Conservation (phyloP, 2,329 filamentous ascomycete species). For the Plenodomus biglobosus region DNA sequence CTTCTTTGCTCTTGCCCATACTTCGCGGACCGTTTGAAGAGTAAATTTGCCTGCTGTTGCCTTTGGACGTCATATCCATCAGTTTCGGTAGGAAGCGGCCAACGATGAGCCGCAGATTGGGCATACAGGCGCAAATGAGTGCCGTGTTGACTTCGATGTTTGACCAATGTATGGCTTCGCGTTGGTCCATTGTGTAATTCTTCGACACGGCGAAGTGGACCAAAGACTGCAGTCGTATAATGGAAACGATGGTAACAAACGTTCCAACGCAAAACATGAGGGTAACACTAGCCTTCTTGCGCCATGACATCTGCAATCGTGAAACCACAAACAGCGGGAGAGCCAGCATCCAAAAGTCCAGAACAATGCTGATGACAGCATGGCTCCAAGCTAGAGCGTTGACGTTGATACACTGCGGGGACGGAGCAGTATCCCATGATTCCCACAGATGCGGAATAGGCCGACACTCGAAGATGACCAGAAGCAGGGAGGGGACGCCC, state of each 20-base stretch:
- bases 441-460: constrained; percentile 37
- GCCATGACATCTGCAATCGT: constrained; percentile 27
- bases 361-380: constrained; percentile 29
- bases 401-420: constrained; percentile 31
- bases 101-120: constrained; percentile 40
- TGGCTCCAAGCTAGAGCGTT: constrained; percentile 36
- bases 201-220: constrained; percentile 44
- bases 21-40: constrained; percentile 11
- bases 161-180: constrained; percentile 15
- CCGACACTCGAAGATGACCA: constrained; percentile 31
- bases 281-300: constrained; percentile 37
- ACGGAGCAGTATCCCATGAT: constrained; percentile 21
- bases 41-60: constrained; percentile 1
- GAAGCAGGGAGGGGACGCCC: constrained; percentile 17
- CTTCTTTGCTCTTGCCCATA: constrained; percentile 21
- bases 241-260: constrained; percentile 40
- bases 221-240: constrained; percentile 45
- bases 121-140: constrained; percentile 47
- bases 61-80: constrained; percentile 32
- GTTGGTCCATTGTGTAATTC: constrained; percentile 42
- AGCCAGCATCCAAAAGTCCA: constrained; percentile 26
- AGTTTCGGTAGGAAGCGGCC: constrained; percentile 31
- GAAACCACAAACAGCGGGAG: constrained; percentile 37
- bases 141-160: constrained; percentile 20
- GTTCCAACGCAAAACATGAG: constrained; percentile 40